phyloP scores from a whole-genome alignment of 352 stramenopile species.

The Phytophthora kernoviae region DNA sequence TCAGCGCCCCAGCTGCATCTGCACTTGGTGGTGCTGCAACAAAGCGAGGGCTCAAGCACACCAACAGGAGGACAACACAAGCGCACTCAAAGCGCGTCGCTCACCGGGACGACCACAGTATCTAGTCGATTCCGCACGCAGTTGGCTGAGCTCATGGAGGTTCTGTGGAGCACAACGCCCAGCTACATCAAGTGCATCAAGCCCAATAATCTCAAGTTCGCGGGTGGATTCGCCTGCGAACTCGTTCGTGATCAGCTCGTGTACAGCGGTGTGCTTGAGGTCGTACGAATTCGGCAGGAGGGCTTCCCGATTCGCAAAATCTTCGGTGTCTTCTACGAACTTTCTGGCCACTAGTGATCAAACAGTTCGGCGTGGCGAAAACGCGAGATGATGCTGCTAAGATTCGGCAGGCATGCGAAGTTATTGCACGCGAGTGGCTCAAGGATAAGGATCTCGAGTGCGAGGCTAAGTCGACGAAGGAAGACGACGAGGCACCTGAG shows the following conservation, averaged over 20 bases:
- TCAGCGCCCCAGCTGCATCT: conserved; percentile 24
- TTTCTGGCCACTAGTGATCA: conserved; percentile 63
- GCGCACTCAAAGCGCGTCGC: conserved; percentile 45
- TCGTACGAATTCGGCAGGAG: conserved; percentile 92
- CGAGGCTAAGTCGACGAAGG: conserved; percentile 1
- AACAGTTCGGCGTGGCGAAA: conserved; percentile 25
- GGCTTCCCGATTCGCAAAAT: conserved; percentile 89
- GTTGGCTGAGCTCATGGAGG: conserved; percentile 80
- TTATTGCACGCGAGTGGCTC: conserved; percentile 61
- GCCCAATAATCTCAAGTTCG: conserved; percentile 93
- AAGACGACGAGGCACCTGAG: conserved; percentile 23
- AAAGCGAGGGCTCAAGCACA: conserved; percentile 26
- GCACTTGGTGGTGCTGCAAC: conserved; percentile 25
- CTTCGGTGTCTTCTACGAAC: conserved; percentile 76
- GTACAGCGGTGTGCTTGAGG: conserved; percentile 93
- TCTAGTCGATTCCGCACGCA: conserved; percentile 83
- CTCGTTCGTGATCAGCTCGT: conserved; percentile 90
- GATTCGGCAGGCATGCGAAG: conserved; percentile 45
- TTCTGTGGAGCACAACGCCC: conserved; percentile 86
- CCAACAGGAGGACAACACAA: conserved; percentile 28
- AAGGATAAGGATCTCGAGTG: conserved; percentile 31
- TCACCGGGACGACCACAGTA: conserved; percentile 70
- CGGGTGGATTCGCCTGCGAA: conserved; percentile 87
- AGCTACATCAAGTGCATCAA: conserved; percentile 97
- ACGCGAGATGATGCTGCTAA: conserved; percentile 29